Evolutionary conservation across 1,139 yeast genomes (phyloP), one percentile per base, ranked within the genome.

Genomic region (Saccharomyces uvarum): DNA sequence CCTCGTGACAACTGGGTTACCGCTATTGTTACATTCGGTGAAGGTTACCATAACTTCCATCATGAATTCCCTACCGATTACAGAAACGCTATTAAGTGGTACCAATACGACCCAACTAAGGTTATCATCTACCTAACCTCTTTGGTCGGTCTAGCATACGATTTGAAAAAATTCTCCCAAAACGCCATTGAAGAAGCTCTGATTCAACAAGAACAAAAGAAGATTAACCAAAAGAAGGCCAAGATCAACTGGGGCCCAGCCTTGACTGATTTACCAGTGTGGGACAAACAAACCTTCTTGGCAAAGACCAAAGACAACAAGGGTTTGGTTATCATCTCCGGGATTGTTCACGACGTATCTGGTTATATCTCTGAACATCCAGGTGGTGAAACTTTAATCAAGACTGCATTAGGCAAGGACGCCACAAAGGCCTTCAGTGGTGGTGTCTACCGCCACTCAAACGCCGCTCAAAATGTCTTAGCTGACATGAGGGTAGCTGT

Each of bases 11-110:
- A 93, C 75, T 83, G 85, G 66, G 73, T 93, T 62, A 93, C 99
- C 58, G 99, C 99, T 6, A 75, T 93, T 58, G 96, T 89, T 57
- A 93, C 99, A 11, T 87, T 93, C 66, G 99, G 99, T 71, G 99
- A 93, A 77, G 99, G 99, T 57, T 91, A 93, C 81, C 99, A 93
- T 76, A 93, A 93, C 78, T 93, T 93, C 85, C 99, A 93, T 76
- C 99, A 93, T 76, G 98, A 95, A 78, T 93, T 91, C 82, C 99
- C 99, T 63, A 83, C 95, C 50, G 99, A 93, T 77, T 93, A 93
- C 82, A 84, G 99, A 79, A 93, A 93, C 70, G 99, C 99, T 51
- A 81, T 93, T 71, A 88, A 84, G 74, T 95, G 99, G 99, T 93
- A 88, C 79, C 99, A 95, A 80, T 93, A 86, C 74, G 99, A 93